Percentiles rank a stretch among this genome's conserved stretches.
Evolutionary conservation across 345 rosid species (phyloP).

Genomic region (Lepidium sativum): DNA sequence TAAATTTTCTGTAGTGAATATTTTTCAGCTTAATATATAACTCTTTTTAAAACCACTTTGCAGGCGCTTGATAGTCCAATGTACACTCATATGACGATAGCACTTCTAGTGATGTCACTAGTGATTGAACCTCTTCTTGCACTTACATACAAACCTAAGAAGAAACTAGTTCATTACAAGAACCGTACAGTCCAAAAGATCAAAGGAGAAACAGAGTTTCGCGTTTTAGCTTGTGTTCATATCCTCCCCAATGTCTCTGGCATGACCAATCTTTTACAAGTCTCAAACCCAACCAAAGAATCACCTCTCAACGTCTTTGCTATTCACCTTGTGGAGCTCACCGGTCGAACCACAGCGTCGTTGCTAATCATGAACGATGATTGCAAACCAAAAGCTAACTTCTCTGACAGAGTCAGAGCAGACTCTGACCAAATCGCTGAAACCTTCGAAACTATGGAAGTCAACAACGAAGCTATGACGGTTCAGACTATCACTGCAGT

Average conservation of each 20-base stretch:
- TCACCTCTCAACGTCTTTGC: conserved; percentile 48
- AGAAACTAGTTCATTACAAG: conserved; percentile 16
- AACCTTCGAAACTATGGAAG: conserved; percentile 32
- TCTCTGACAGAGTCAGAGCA: conserved; percentile 23
- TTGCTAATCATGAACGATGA: conserved; percentile 49
- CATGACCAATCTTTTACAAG: conserved; percentile 41
- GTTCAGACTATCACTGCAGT: conserved; percentile 43
- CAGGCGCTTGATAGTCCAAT: conserved; percentile 35
- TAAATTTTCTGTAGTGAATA: too few species aligned
- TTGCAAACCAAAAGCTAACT: conserved; percentile 15
- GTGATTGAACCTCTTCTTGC: conserved; percentile 29
- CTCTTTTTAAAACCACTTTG: neutral
- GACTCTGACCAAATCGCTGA: conserved; percentile 39
- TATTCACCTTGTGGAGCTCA: conserved; percentile 52
- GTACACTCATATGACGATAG: conserved; percentile 34
- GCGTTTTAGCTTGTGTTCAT: conserved; percentile 51
- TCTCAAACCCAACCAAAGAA: conserved; percentile 40
- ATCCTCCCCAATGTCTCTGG: conserved; percentile 30
- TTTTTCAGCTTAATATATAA: too few species aligned
- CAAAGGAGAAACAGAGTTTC: conserved; percentile 34
- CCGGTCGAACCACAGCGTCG: conserved; percentile 53
- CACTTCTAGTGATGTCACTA: conserved; percentile 37
- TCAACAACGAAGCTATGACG: conserved; percentile 16
- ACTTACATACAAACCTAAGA: conserved; percentile 31
- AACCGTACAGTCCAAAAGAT: conserved; percentile 37